phyloP scores from a whole-genome alignment of 176 grass and related monocot genomes.

The Zea luxurians region DNA sequence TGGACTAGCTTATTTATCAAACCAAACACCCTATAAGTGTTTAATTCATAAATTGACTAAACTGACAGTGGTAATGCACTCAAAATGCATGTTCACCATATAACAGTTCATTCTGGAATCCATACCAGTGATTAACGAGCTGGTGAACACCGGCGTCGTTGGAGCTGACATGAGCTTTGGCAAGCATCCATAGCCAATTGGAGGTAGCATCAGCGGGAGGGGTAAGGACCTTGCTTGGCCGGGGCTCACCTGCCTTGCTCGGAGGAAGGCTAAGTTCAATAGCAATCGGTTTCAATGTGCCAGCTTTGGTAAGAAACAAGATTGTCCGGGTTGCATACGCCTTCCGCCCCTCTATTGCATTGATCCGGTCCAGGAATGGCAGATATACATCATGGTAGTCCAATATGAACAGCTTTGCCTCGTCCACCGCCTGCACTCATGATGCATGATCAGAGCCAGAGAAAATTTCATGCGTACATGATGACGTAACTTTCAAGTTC shows the following conservation, averaged over 20 bases:
- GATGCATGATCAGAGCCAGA: slow-evolving; percentile 34
- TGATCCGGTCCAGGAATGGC: slow-evolving; percentile 93
- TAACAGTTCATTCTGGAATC: slow-evolving; percentile 12
- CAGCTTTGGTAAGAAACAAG: slow-evolving; percentile 75
- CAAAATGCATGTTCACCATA: not conserved
- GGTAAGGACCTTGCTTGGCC: slow-evolving; percentile 67
- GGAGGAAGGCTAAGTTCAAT: slow-evolving; percentile 84
- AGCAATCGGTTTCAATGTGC: slow-evolving; percentile 89
- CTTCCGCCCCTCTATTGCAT: slow-evolving; percentile 83
- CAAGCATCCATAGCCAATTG: slow-evolving; percentile 98
- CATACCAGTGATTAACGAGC: slow-evolving; percentile 92
- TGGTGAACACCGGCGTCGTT: slow-evolving; percentile 96
- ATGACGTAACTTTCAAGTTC: slow-evolving; percentile 17
- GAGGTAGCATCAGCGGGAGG: slow-evolving; percentile 79
- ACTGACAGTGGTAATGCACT: not conserved
- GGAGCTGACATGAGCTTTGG: slow-evolving; percentile 89
- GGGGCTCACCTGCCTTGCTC: slow-evolving; percentile 47
- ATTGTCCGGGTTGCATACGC: slow-evolving; percentile 80
- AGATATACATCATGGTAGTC: slow-evolving; percentile 82
- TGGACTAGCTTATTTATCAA: too few relatives aligned
- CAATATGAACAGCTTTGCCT: slow-evolving; percentile 76
- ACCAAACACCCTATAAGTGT: too few relatives aligned
- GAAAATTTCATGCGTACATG: slow-evolving; percentile 6
- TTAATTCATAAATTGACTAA: not conserved
- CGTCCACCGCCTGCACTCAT: slow-evolving; percentile 71